Base-by-base conservation (phyloP, 495 filamentous ascomycete species). In the Penicillium cosmopolitanum region DNA sequence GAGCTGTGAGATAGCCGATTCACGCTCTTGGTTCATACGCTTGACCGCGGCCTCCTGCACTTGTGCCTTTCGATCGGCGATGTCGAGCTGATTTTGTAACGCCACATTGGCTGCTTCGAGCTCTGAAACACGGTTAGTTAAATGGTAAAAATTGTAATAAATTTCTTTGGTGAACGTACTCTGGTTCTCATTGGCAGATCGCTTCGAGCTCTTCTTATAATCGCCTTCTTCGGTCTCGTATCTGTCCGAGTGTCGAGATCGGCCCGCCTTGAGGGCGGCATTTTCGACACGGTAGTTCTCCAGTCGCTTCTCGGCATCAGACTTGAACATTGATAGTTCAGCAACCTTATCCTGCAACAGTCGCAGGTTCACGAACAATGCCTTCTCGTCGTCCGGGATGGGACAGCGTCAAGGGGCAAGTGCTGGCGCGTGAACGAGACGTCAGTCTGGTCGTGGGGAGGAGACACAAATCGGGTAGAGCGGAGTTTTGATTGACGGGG, bases 331-430 rank as follows among this genome's bases (percentile, higher is more conserved):
- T 67, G 91, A 87, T 25, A 91, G 64, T 50, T 82, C 76, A 0
- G 80, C 74, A 18, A 90, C 84, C 64, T 87, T 87, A 25, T 89
- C 86, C 65, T 90, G 80, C 5, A 91, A 78, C 4, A 89, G 74
- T 53, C 85, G 79, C 44, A 92, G 75, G 6, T 87, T 86, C n/a
- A 87, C 81, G 60, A 87, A 84, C 46, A 90, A 75, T 28, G 85
- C 86, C 60, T 89, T 86, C 61, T 90, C 87, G 54, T 92, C 87
- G 33, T 83, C 80, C 11, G 87, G 87, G 46, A 90, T 78, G 0
- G 85, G n/a, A 89, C 77, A 19, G 84, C 81, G 35, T 89, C 83
- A 31, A 89, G 71, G n/a, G 75, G 77, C 13, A 80, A 63, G 56
- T 83, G 79, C 31, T 77, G 74, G 18, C 74, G 76, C 19, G 74